Base-by-base conservation (phyloP, 1,139 yeast species). In the Saccharomyces hybrid region DNA sequence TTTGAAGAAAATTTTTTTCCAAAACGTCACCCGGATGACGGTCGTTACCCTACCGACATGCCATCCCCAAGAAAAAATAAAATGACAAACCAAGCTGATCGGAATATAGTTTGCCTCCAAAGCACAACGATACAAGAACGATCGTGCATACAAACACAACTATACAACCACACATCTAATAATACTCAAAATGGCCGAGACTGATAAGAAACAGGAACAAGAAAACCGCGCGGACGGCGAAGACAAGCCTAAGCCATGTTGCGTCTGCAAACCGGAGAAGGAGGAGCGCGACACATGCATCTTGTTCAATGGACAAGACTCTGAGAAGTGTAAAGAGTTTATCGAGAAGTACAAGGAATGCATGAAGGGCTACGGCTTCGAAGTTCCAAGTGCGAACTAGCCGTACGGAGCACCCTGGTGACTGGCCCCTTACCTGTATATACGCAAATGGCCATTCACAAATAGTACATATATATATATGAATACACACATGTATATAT, bases 291-390 rank as follows among this genome's bases (percentile, higher is more conserved):
- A 93, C 67, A 90, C 90, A 66, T 93, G 99, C 70, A 75, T 91
- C 56, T 77, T 93, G 58, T 74, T 81, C 64, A 83, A 88, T 65
- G 97, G 96, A 51, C 86, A 85, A 64, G 97, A 90, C 41, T 78
- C 88, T 53, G 91, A 86, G 42, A 86, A 89, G 66, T 93, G 99
- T 73, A 81, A 84, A 59, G 79, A 79, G 54, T 71, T 88, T 56
- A 85, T 93, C 59, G 72, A 73, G 41, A 77, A 82, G 59, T 93
- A 91, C 78, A 90, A 88, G 73, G 67, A 69, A 44, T 93, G 99
- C 73, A 93, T 93, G 99, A 85, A 84, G 70, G 90, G 96, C 38
- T 91, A 73, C 69, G 98, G 98, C 0, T 93, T 91, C 70, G 80
- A 74, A 38, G 73, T 79, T 5, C 42, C 42, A 34, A 34, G 42